phyloP scores from a whole-genome alignment of 805 yeast species.

The Yarrowia yakushimensis region DNA sequence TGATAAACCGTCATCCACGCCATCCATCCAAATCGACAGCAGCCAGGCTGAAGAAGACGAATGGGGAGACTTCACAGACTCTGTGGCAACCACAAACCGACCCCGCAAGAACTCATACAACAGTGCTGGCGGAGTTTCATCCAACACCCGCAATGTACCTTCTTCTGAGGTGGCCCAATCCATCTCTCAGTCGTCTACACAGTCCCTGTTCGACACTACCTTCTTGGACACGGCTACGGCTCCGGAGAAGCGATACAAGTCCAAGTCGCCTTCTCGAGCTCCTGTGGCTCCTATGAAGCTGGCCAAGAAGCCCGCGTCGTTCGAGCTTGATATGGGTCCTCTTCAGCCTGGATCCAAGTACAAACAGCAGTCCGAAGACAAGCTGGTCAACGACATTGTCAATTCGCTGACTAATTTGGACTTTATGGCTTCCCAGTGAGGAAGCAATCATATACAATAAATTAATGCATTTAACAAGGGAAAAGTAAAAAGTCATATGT shows the following conservation, averaged over 20 bases:
- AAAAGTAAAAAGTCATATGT: too few species aligned
- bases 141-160: not conserved
- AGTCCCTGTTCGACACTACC: constrained; percentile 6
- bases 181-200: constrained; percentile 4
- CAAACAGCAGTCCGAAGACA: constrained; percentile 14
- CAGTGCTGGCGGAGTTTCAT: not conserved
- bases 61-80: constrained; percentile 19
- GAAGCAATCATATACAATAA: not conserved
- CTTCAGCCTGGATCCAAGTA: constrained; percentile 1
- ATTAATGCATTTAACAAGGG: not conserved
- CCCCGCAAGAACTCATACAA: constrained; percentile 12
- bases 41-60: not conserved
- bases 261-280: constrained; percentile 1
- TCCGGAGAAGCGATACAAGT: not conserved
- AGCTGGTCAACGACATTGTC: constrained; percentile 9
- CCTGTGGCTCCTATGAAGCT: constrained; percentile 1
- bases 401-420: not conserved
- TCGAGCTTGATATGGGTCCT: constrained; percentile 16
- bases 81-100: not conserved
- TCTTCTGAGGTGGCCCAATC: not conserved
- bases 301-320: not conserved
- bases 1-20: not conserved
- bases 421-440: not conserved
- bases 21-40: not conserved
- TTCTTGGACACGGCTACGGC: constrained; percentile 5